Conservation (phyloP, 1,284 basidiomycete genomes). For the Tremellales sp. region DNA sequence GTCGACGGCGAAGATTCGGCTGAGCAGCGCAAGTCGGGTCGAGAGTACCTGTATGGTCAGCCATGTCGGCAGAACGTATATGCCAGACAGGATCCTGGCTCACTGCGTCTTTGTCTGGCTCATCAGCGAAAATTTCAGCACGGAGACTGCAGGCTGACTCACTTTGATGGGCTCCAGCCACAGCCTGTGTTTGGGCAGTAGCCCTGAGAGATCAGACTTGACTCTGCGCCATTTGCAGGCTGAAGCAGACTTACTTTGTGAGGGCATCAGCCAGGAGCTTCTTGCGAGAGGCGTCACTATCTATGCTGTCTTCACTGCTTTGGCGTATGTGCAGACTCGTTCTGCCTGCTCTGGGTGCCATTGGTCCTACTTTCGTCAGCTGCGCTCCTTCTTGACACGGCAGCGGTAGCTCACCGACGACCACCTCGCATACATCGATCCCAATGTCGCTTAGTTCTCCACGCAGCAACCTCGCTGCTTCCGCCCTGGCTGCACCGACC, state of each 20-base stretch:
- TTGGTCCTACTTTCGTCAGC: conserved; percentile 17
- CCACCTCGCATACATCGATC: conserved; percentile 40
- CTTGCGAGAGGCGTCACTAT: conserved; percentile 3
- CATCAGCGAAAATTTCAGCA: neutral
- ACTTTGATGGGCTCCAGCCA: neutral
- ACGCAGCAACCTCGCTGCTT: conserved; percentile 26
- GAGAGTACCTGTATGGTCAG: conserved; percentile 9
- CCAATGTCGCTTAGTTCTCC: conserved; percentile 25
- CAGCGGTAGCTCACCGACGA: conserved; percentile 31
- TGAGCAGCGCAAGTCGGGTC: conserved; percentile 25
- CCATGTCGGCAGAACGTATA: neutral
- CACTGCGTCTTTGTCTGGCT: conserved; percentile 1
- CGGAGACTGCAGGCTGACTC: neutral
- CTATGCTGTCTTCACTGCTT: conserved; percentile 21
- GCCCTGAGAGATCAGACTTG: neutral
- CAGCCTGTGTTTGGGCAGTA: neutral
- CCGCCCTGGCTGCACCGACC: conserved; percentile 25
- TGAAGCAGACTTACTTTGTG: conserved; percentile 3
- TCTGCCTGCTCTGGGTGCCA: conserved; percentile 16
- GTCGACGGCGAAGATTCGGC: conserved; percentile 40
- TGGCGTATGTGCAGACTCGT: conserved; percentile 14
- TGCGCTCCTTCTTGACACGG: neutral
- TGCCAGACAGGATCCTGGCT: neutral
- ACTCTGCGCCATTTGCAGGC: too few relatives aligned
- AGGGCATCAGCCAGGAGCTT: conserved; percentile 7